These are phyloP conservation scores for Cercospora sp. DNA, from an alignment of 2,329 filamentous ascomycete species.

Conservation along the genomic window DNA sequence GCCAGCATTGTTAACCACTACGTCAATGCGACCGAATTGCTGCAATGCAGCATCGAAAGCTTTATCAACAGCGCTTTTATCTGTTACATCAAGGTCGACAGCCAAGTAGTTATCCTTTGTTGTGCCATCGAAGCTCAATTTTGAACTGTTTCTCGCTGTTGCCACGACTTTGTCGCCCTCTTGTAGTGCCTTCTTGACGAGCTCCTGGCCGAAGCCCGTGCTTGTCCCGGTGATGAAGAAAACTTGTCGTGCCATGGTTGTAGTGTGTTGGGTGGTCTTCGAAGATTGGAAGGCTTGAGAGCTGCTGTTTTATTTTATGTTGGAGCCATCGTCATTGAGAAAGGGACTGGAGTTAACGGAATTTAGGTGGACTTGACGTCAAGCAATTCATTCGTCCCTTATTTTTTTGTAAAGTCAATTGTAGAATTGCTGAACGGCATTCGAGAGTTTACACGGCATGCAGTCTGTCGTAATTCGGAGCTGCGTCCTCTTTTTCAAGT, in stretches of 20 bases:
- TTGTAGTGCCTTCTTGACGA: slow-evolving; percentile 46
- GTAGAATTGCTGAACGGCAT: background rate
- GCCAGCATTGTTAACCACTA: slow-evolving; percentile 59
- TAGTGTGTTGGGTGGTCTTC: background rate
- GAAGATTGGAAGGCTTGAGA: no score
- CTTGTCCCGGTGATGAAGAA: slow-evolving; percentile 52
- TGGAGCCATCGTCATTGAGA: background rate
- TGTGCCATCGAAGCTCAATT: slow-evolving; percentile 42
- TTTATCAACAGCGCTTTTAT: slow-evolving; percentile 44
- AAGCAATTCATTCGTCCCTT: background rate
- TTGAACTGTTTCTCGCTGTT: slow-evolving; percentile 49
- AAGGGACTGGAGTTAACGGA: background rate
- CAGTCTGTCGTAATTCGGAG: background rate
- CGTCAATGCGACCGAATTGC: slow-evolving; percentile 58
- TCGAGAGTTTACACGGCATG: background rate
- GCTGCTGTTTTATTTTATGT: background rate
- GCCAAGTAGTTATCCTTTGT: slow-evolving; percentile 52
- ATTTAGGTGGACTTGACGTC: background rate
- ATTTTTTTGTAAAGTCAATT: background rate
- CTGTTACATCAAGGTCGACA: slow-evolving; percentile 56
- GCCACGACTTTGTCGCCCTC: slow-evolving; percentile 49
- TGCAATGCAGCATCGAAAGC: slow-evolving; percentile 49
- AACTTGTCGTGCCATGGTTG: slow-evolving; percentile 45
- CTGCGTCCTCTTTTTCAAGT: background rate
- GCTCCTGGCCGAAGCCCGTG: slow-evolving; percentile 50